Evolutionary conservation across 2,329 filamentous ascomycete genomes (phyloP).

Genomic region (Sporothrix euskadiensis): DNA sequence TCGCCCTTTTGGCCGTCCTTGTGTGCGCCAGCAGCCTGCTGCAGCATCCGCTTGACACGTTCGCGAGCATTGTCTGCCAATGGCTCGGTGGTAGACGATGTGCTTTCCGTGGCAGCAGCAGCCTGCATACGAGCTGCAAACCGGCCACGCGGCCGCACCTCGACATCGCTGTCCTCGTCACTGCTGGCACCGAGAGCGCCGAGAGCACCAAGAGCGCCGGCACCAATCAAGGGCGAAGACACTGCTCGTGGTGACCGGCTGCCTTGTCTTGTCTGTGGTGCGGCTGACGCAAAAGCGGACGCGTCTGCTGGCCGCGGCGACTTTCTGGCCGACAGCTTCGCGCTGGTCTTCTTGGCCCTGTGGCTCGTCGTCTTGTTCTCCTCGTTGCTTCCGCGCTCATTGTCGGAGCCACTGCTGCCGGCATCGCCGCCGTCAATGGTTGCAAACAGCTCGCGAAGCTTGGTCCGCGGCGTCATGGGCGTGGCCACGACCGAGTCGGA

Average conservation of each 20-base stretch:
- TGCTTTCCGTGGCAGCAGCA: slow-evolving; percentile 6
- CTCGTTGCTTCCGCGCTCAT: slow-evolving; percentile 25
- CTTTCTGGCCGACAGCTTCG: slow-evolving; percentile 5
- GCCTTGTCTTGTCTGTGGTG: slow-evolving; percentile 14
- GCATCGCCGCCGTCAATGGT: slow-evolving; percentile 29
- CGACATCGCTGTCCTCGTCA: slow-evolving; percentile 49
- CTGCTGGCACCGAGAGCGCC: slow-evolving; percentile 26
- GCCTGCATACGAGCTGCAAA: slow-evolving; percentile 65
- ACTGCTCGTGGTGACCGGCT: slow-evolving; percentile 9
- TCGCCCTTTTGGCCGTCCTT: slow-evolving; percentile 2
- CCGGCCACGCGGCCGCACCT: slow-evolving; percentile 60
- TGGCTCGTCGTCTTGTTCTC: slow-evolving; percentile 21
- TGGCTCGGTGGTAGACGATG: slow-evolving; percentile 32
- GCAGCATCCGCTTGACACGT: slow-evolving; percentile 48
- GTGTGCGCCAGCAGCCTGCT: slow-evolving; percentile 36
- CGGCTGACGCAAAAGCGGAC: background rate
- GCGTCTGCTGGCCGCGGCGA: background rate
- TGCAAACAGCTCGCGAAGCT: slow-evolving; percentile 51
- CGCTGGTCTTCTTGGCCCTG: slow-evolving; percentile 17
- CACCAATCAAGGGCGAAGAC: background rate
- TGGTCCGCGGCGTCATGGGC: slow-evolving; percentile 55
- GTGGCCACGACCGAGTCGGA: slow-evolving; percentile 46
- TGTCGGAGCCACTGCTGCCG: slow-evolving; percentile 23
- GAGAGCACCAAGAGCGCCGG: background rate
- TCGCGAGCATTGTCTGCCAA: slow-evolving; percentile 43